Percentiles rank a stretch among this genome's conserved stretches.
These are phyloP conservation scores for Flueggea neowawraea DNA, from an alignment of 441 rosid species.

Conservation along the genomic window DNA sequence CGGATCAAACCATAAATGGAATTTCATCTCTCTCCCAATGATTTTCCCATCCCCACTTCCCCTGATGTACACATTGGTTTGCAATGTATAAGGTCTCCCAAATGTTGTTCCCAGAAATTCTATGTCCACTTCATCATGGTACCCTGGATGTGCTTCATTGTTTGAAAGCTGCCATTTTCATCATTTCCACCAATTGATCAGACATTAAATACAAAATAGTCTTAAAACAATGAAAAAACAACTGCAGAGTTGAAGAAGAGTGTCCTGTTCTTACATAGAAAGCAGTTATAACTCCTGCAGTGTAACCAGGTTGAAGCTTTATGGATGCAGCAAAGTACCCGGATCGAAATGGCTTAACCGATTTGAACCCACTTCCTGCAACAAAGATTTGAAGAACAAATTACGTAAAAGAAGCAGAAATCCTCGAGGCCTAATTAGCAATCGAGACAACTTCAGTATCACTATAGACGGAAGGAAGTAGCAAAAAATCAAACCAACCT, in stretches of 20 bases:
- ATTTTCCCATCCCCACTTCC: conserved; percentile 81
- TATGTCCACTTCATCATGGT: conserved; percentile 80
- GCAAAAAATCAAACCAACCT: conserved; percentile 27
- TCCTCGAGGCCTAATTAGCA: no score
- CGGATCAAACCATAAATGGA: conserved; percentile 81
- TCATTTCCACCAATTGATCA: no score
- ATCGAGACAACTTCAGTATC: no score
- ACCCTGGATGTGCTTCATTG: conserved; percentile 67
- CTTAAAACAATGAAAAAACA: no score
- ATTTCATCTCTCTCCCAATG: conserved; percentile 82
- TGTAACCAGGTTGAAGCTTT: conserved; percentile 70
- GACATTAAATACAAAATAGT: no score
- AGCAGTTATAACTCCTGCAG: conserved; percentile 78
- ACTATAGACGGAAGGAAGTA: neutral
- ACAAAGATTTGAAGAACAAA: neutral
- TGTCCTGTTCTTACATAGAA: conserved; percentile 36
- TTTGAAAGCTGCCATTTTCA: conserved; percentile 50
- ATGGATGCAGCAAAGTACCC: conserved; percentile 75
- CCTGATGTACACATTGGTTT: conserved; percentile 74
- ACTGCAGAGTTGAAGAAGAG: no score
- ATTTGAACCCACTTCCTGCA: conserved; percentile 81
- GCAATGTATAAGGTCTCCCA: conserved; percentile 78
- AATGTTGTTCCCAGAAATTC: conserved; percentile 78
- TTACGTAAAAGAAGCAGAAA: no score
- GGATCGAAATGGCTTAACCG: conserved; percentile 65